Evolutionary conservation across 768 basidiomycete genomes (phyloP), one percentile per base, ranked within the genome.

Genomic region (Gymnopilus dilepis): DNA sequence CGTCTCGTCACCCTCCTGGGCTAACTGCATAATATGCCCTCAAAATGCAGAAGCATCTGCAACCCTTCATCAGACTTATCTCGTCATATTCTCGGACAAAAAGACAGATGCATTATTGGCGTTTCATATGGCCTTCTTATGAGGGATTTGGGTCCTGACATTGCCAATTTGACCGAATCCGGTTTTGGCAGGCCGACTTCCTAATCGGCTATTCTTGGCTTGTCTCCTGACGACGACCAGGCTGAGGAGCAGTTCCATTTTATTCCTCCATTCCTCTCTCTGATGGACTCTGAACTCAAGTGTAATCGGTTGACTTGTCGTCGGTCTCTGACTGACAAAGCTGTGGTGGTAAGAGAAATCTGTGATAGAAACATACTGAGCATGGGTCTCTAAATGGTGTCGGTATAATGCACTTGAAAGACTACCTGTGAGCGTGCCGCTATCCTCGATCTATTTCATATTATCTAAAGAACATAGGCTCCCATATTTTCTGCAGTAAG

Each of bases 401-500:
- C 34, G 37, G 38, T 21, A 42, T 38, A 19, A 30, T 47, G 24
- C 34, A 48, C 33, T 61, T 15, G n/a, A 34, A 56, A 73, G 71
- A 72, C 72, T n/a, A 75, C 72, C 7, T 75, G 72, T 74, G 53
- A 62, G 68, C 59, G 26, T 30, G 24, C 51, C 41, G 33, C 28
- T 28, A 53, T 22, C 22, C 51, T 33, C 13, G 60, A 33, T 17
- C n/a, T 47, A 60, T 51, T 38, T 64, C 37, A 37, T 3, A 57
- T 50, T 13, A 45, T 45, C 31, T 11, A 30, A 28, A 28, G 30
- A 24, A 13, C 48, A 17, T 61, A 92, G 92, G 92, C 76, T 92
- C 92, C 58, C 92, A 93, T 78, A 92, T 94, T 74, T 94, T 94
- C 71, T 94, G 92, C 71, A 81, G 92, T 90, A 73, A 68, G 76